These are phyloP conservation scores for Hamigera avellanea DNA, from an alignment of 495 filamentous ascomycete species.

Conservation along the genomic window DNA sequence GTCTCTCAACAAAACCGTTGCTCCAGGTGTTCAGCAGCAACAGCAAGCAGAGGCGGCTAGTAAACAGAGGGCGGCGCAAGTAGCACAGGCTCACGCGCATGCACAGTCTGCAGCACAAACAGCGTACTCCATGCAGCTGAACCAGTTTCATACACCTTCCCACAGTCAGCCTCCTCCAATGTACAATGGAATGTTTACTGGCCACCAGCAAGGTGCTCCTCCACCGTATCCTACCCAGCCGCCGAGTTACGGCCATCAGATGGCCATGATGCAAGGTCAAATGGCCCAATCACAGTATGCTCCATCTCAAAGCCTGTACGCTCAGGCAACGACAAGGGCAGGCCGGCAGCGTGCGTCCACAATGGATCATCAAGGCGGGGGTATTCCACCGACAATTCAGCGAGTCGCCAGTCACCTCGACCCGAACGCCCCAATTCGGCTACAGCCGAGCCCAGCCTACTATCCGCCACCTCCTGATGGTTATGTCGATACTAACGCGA, in stretches of 20 bases:
- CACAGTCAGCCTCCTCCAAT: constrained; percentile 50
- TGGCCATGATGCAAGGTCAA: constrained; percentile 59
- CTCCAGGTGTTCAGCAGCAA: constrained; percentile 95
- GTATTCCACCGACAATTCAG: constrained; percentile 87
- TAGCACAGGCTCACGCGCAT: constrained; percentile 48
- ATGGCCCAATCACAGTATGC: constrained; percentile 60
- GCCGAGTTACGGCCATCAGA: constrained; percentile 58
- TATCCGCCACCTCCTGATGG: constrained; percentile 94
- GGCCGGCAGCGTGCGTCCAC: constrained; percentile 88
- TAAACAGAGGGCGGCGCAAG: constrained; percentile 68
- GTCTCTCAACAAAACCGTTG: constrained; percentile 71
- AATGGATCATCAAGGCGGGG: constrained; percentile 84
- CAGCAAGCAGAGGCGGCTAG: constrained; percentile 85
- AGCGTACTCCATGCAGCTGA: constrained; percentile 48
- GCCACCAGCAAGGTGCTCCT: constrained; percentile 63
- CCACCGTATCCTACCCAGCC: constrained; percentile 72
- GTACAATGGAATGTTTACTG: constrained; percentile 75
- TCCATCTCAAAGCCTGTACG: constrained; percentile 63
- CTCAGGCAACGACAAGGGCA: constrained; percentile 72
- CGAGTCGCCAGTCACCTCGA: constrained; percentile 95
- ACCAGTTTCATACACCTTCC: constrained; percentile 37
- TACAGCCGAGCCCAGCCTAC: constrained; percentile 95
- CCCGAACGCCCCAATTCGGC: constrained; percentile 82
- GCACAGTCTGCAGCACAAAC: constrained; percentile 43
- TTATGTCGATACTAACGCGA: constrained; percentile 47